These are phyloP conservation scores for Ascochyta viciae-villosae DNA, from an alignment of 2,329 filamentous ascomycete genomes.

Conservation along the genomic window DNA sequence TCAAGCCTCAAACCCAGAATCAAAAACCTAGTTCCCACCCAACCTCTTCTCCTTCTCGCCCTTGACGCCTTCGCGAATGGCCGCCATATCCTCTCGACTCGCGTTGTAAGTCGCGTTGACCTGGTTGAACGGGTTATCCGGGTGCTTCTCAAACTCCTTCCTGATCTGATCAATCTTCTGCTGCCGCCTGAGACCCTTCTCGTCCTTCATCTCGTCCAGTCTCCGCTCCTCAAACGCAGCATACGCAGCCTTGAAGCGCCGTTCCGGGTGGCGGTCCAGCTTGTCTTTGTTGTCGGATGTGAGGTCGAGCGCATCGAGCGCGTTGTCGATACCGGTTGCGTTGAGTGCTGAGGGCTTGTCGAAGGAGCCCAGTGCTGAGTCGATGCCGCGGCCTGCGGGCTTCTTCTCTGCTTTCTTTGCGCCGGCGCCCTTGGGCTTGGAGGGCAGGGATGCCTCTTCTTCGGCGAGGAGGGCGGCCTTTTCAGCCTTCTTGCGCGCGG, in stretches of 20 bases:
- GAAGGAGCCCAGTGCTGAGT: conserved; percentile 61
- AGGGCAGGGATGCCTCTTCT: conserved; percentile 76
- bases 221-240: conserved; percentile 81
- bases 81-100: conserved; percentile 75
- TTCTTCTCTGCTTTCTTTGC: conserved; percentile 68
- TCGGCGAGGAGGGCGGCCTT: conserved; percentile 81
- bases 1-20: not conserved
- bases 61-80: conserved; percentile 71
- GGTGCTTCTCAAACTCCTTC: conserved; percentile 94
- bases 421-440: conserved; percentile 68
- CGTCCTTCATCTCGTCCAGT: conserved; percentile 82
- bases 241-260: conserved; percentile 85
- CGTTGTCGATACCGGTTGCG: conserved; percentile 90
- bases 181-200: conserved; percentile 80
- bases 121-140: conserved; percentile 96
- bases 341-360: conserved; percentile 66
- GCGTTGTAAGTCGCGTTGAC: conserved; percentile 78
- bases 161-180: conserved; percentile 84
- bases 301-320: conserved; percentile 82
- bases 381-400: conserved; percentile 66
- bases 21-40: conserved; percentile 15
- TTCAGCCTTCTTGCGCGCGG: conserved; percentile 89
- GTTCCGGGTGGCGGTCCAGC: conserved; percentile 87
- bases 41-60: conserved; percentile 77
- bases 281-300: conserved; percentile 68